Base-by-base conservation (phyloP, 768 basidiomycete genomes). In the Tulasnella calospora region DNA sequence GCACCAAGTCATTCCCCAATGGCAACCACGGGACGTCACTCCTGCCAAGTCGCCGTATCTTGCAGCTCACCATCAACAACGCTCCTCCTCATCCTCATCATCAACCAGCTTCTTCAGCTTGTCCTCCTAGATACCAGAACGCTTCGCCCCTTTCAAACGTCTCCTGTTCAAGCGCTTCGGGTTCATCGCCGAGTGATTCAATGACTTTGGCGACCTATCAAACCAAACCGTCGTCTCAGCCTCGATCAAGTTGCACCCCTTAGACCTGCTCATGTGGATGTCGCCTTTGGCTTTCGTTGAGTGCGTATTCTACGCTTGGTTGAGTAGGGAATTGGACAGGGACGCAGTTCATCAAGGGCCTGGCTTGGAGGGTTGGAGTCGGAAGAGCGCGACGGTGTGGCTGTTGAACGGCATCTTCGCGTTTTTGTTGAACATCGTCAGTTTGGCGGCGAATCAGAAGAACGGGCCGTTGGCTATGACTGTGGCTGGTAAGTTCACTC, bases 261-360 rank as follows among this genome's bases (percentile, higher is more conserved):
- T 98, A 47, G 95, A 96, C 81, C 89, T 98, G 33, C 87, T 99
- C 38, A 90, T 92, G 80, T 90, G 95, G 72, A 94, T 99, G 88
- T 94, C 93, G 0, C 97, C 96, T 0, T 87, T 99, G 55, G 96
- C 98, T 1, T 94, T 96, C 84, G 87, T 94, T 71, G 92, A 99
- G 83, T 96, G 95, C 81, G 86, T 93, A 15, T 81, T 92, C 6
- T 89, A 94, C 47, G 95, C 95, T 0, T 4, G n/a, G n/a, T n/a
- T n/a, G n/a, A n/a, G n/a, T n/a, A n/a, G n/a, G n/a, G n/a, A n/a
- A n/a, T n/a, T n/a, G n/a, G n/a, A n/a, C n/a, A n/a, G n/a, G n/a
- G n/a, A n/a, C n/a, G n/a, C n/a, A n/a, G n/a, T n/a, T n/a, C n/a
- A n/a, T n/a, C n/a, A n/a, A n/a, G n/a, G n/a, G n/a, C n/a, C n/a